phyloP scores from a whole-genome alignment of 371 early-diverging fungal genomes.

The Mucor indicus region DNA sequence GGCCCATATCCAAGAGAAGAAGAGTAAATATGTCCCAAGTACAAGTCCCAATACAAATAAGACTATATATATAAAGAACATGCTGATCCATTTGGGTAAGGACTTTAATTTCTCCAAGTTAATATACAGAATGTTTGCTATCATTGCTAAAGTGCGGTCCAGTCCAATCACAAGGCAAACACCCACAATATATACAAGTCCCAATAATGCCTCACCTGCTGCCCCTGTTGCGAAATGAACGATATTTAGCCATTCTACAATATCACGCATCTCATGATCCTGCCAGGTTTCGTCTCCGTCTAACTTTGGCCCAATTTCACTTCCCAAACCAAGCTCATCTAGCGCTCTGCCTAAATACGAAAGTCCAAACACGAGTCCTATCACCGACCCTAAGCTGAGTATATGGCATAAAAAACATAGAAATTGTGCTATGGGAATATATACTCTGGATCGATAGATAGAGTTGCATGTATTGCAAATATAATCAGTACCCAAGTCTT shows the following conservation, averaged over 20 bases:
- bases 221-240: slow-evolving; percentile 40
- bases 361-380: slow-evolving; percentile 35
- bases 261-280: slow-evolving; percentile 37
- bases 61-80: slow-evolving; percentile 3
- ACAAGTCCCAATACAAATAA: slow-evolving; percentile 21
- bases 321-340: slow-evolving; percentile 34
- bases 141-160: slow-evolving; percentile 27
- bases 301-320: slow-evolving; percentile 33
- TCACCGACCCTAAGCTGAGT: slow-evolving; percentile 27
- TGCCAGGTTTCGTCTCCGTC: slow-evolving; percentile 49
- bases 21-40: slow-evolving; percentile 35
- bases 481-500: slow-evolving; percentile 3
- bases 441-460: slow-evolving; percentile 17
- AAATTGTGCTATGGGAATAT: slow-evolving; percentile 6
- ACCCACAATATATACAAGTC: slow-evolving; percentile 37
- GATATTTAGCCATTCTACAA: slow-evolving; percentile 34
- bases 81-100: slow-evolving; percentile 9
- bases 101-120: slow-evolving; percentile 11
- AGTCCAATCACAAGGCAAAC: slow-evolving; percentile 33
- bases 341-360: slow-evolving; percentile 29
- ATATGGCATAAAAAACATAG: slow-evolving; percentile 21
- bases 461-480: slow-evolving; percentile 24
- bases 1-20: slow-evolving; percentile 48
- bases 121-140: slow-evolving; percentile 25
- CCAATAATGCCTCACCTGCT: slow-evolving; percentile 38